A percentile compares a stretch with the other conserved stretches of the same genome.
Conservation (phyloP, 495 filamentous ascomycete species). For the Bacidia gigantensis region DNA sequence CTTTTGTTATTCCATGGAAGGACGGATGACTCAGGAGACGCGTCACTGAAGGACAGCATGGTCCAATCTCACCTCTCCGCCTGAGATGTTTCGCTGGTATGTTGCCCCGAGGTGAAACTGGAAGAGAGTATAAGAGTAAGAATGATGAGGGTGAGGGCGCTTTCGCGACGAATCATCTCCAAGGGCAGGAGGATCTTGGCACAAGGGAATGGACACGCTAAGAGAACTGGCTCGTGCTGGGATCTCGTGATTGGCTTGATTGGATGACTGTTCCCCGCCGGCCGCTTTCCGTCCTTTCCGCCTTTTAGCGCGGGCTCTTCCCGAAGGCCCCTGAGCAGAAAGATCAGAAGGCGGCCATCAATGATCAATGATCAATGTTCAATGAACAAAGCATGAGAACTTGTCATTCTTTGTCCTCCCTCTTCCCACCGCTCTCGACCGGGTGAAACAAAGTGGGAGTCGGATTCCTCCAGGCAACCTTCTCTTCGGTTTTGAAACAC, state of each 20-base stretch:
- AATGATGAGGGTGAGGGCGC: neutral
- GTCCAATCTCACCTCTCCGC: no score
- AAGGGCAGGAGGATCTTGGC: neutral
- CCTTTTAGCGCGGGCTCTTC: no score
- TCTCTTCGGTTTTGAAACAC: neutral
- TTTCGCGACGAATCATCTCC: neutral
- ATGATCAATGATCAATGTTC: no score
- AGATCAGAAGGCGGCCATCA: no score
- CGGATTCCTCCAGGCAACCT: no score
- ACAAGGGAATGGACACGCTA: neutral
- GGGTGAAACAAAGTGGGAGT: no score
- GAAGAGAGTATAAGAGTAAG: neutral
- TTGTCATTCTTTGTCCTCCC: no score
- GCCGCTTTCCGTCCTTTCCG: no score
- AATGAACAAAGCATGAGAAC: no score
- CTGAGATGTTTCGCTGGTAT: no score
- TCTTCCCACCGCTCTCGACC: no score
- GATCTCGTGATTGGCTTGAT: neutral
- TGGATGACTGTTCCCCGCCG: neutral
- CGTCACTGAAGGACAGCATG: neutral
- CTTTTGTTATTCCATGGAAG: slow-evolving; percentile 19
- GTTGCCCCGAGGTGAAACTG: neutral
- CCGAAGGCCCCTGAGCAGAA: no score
- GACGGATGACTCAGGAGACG: neutral
- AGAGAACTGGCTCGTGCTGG: neutral